Conservation (phyloP, 306 rosid species). For the Ammopiptanthus mongolicus region DNA sequence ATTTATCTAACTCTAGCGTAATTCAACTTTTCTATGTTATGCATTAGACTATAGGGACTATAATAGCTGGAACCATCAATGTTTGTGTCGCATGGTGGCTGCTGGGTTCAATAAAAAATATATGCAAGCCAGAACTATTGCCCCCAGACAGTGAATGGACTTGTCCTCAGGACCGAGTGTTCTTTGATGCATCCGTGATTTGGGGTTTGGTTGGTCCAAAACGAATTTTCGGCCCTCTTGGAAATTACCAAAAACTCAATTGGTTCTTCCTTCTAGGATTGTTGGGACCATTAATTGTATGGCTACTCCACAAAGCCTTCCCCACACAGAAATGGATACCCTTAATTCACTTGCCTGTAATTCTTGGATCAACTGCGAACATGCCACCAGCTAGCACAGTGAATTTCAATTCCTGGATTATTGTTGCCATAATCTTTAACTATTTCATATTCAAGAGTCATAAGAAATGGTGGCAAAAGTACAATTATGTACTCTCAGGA, state of each 20-base stretch:
- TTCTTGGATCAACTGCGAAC: slow-evolving; percentile 55
- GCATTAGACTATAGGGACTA: slow-evolving; percentile 26
- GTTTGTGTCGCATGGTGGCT: slow-evolving; percentile 36
- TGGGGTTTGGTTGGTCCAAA: slow-evolving; percentile 74
- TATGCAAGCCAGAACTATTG: slow-evolving; percentile 15
- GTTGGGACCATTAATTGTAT: slow-evolving; percentile 50
- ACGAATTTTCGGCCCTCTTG: slow-evolving; percentile 59
- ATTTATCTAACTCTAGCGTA: neutral
- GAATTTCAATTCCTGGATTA: slow-evolving; percentile 69
- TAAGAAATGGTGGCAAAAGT: slow-evolving; percentile 71
- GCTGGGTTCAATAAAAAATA: slow-evolving; percentile 21
- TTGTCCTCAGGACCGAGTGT: slow-evolving; percentile 30
- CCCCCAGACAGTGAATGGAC: slow-evolving; percentile 35
- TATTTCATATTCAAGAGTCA: slow-evolving; percentile 47
- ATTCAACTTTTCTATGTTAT: neutral
- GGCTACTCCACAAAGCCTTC: slow-evolving; percentile 44
- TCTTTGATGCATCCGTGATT: slow-evolving; percentile 70
- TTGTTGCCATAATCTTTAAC: slow-evolving; percentile 46
- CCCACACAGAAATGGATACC: slow-evolving; percentile 55
- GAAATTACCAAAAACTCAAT: slow-evolving; percentile 47
- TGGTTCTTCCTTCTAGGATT: slow-evolving; percentile 59
- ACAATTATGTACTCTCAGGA: slow-evolving; percentile 66
- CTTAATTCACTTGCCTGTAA: slow-evolving; percentile 63
- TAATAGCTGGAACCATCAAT: slow-evolving; percentile 30
- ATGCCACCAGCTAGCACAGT: slow-evolving; percentile 72